phyloP scores from a whole-genome alignment of 495 filamentous ascomycete genomes.

The Hypoxylon lienhwacheense region DNA sequence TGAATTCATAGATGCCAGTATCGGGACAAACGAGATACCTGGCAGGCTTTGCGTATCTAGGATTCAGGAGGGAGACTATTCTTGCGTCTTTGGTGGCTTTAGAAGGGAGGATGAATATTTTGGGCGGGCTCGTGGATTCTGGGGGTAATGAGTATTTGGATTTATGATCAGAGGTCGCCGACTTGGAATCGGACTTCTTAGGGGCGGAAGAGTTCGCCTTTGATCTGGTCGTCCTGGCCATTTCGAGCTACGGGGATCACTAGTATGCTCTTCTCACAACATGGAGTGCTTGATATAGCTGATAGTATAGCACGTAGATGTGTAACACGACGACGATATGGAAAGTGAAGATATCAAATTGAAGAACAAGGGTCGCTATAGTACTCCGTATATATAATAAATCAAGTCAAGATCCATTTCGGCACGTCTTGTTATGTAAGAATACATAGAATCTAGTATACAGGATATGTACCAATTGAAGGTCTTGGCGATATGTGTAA shows the following conservation, averaged over 20 bases:
- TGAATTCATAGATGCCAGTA: constrained; percentile 87
- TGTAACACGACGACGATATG: not conserved
- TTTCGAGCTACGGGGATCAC: constrained; percentile 8
- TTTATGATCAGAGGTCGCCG: constrained; percentile 24
- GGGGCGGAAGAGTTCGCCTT: constrained; percentile 32
- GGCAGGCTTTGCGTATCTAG: constrained; percentile 62
- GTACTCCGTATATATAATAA: too few species aligned
- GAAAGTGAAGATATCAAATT: not conserved
- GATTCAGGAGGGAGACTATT: constrained; percentile 78
- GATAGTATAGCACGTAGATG: not conserved
- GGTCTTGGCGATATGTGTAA: constrained; percentile 8
- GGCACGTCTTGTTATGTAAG: constrained; percentile 6
- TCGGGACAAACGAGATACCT: constrained; percentile 81
- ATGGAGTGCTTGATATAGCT: not conserved
- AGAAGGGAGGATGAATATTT: constrained; percentile 80
- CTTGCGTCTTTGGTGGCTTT: constrained; percentile 62
- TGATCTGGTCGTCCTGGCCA: constrained; percentile 43
- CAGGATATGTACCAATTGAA: constrained; percentile 7
- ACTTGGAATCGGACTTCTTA: constrained; percentile 29
- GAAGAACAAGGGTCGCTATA: too few species aligned
- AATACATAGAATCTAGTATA: not conserved
- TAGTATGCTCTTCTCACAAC: not conserved
- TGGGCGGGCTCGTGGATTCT: constrained; percentile 53
- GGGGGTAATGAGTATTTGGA: constrained; percentile 43
- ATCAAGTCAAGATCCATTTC: too few species aligned